A percentile compares a stretch with the other conserved stretches of the same genome.
phyloP scores from a whole-genome alignment of 306 rosid genomes.

The Argentina anserina region DNA sequence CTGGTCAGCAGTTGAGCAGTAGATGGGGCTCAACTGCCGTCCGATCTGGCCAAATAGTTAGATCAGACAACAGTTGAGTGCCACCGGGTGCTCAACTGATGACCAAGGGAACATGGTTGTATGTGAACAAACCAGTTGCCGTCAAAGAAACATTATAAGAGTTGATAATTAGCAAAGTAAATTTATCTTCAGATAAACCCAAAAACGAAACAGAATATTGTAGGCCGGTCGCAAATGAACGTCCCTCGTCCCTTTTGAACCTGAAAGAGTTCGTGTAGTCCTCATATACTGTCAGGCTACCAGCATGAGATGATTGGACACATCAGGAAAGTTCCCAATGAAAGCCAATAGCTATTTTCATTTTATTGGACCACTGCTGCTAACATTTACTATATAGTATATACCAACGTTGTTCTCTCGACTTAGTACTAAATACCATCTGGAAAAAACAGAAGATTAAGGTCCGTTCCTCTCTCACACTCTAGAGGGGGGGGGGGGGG shows the following conservation, averaged over 20 bases:
- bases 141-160: neutral
- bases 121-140: no score
- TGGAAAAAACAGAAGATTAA: no score
- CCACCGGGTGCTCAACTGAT: no score
- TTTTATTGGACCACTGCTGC: neutral
- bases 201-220: neutral
- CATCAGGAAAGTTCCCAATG: neutral
- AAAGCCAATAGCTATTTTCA: neutral
- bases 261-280: neutral
- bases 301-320: constrained; percentile 2
- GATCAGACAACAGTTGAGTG: no score
- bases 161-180: neutral
- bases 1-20: no score
- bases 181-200: neutral
- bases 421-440: no score
- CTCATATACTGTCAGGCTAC: neutral
- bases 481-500: no score
- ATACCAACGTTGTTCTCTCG: neutral
- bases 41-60: no score
- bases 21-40: no score
- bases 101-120: no score
- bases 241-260: neutral
- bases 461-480: no score
- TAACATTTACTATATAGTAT: neutral
- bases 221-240: neutral